Conservation (phyloP, 805 yeast genomes). For the Pichia eremophila region DNA sequence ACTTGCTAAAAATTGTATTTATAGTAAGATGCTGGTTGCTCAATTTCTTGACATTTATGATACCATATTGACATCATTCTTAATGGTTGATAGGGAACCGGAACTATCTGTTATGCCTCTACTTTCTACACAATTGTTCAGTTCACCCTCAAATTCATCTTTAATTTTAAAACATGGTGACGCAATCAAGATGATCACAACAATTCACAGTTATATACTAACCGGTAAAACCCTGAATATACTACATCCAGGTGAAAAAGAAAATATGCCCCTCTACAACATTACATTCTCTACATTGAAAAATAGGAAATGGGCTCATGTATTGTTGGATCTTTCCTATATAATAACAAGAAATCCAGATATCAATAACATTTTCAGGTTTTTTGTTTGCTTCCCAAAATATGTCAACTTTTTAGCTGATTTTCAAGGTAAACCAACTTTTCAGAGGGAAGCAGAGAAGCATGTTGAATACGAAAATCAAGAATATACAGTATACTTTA, state of each 20-base stretch:
- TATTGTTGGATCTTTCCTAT: constrained; percentile 72
- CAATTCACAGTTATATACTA: constrained; percentile 56
- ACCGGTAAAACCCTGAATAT: constrained; percentile 30
- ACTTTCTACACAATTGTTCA: constrained; percentile 77
- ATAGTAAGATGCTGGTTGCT: constrained; percentile 51
- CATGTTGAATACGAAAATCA: constrained; percentile 90
- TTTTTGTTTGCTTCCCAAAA: constrained; percentile 30
- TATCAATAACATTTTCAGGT: constrained; percentile 25
- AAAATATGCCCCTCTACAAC: constrained; percentile 18
- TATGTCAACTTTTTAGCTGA: constrained; percentile 56
- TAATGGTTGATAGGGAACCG: constrained; percentile 77
- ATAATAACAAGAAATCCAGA: constrained; percentile 61
- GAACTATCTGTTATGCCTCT: constrained; percentile 67
- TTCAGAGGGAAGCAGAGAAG: constrained; percentile 62
- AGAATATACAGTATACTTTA: constrained; percentile 67
- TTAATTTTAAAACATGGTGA: constrained; percentile 57
- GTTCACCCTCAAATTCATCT: constrained; percentile 75
- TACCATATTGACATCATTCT: constrained; percentile 56
- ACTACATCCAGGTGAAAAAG: not conserved
- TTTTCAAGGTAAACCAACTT: constrained; percentile 71
- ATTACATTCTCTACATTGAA: constrained; percentile 36
- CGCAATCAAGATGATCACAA: constrained; percentile 49
- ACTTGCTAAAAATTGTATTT: constrained; percentile 49
- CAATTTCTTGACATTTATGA: constrained; percentile 84
- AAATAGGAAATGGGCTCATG: constrained; percentile 68